These are phyloP conservation scores for Ganoderma sinense DNA, from an alignment of 1,284 basidiomycete species.

Conservation along the genomic window DNA sequence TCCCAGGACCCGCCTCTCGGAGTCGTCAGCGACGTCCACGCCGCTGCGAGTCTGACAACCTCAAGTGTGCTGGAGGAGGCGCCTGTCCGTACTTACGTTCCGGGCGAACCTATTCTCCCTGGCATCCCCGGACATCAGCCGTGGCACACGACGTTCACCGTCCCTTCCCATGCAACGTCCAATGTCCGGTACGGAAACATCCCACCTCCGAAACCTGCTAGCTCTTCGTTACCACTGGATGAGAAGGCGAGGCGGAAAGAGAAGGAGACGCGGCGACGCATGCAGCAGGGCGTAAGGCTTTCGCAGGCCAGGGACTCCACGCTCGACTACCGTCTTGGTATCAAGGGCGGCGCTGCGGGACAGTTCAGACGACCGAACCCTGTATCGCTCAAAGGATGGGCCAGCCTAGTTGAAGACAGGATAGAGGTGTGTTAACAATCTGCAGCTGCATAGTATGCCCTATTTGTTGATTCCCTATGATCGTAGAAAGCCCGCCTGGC, in stretches of 20 bases:
- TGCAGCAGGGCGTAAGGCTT: constrained; percentile 63
- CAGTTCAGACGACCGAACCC: constrained; percentile 55
- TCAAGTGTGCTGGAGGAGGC: constrained; percentile 8
- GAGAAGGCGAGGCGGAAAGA: constrained; percentile 59
- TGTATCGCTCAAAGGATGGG: constrained; percentile 77
- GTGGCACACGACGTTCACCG: constrained; percentile 75
- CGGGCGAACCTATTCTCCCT: constrained; percentile 55
- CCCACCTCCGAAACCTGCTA: constrained; percentile 34
- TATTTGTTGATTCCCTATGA: background rate
- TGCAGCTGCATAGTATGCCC: background rate
- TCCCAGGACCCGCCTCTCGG: constrained; percentile 15
- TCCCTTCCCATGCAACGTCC: constrained; percentile 59
- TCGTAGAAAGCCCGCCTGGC: constrained; percentile 68
- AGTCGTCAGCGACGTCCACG: constrained; percentile 4
- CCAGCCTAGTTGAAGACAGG: constrained; percentile 77
- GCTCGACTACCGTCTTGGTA: constrained; percentile 75
- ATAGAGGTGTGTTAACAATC: constrained; percentile 65
- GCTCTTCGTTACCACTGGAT: constrained; percentile 48
- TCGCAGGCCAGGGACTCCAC: constrained; percentile 74
- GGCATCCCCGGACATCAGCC: constrained; percentile 65
- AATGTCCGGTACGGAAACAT: constrained; percentile 59
- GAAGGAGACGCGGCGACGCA: constrained; percentile 59
- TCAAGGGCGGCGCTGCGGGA: constrained; percentile 48
- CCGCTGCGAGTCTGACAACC: background rate
- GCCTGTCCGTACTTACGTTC: constrained; percentile 23